phyloP scores from a whole-genome alignment of 2,329 filamentous ascomycete genomes.

The Cercospora sojina region DNA sequence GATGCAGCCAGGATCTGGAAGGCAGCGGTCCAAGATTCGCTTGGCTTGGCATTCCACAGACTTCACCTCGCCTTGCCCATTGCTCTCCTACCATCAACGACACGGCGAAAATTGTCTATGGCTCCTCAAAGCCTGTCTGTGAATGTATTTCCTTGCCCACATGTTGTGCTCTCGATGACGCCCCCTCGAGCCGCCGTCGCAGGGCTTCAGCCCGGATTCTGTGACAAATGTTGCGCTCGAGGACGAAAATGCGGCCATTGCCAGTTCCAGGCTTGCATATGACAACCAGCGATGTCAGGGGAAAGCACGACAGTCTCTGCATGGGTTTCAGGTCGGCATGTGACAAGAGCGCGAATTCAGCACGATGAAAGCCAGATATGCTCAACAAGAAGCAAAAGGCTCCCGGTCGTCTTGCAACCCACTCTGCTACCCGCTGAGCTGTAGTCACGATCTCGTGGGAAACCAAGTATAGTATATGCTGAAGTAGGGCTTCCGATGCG shows the following conservation, averaged over 20 bases:
- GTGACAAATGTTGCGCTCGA: not conserved
- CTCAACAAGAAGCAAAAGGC: not conserved
- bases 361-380: not conserved
- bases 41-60: constrained; percentile 10
- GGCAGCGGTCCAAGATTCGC: not conserved
- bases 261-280: not conserved
- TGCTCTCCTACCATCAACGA: not conserved
- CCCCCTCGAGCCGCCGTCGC: not conserved
- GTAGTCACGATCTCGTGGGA: not conserved
- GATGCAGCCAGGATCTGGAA: constrained; percentile 13
- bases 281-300: not conserved
- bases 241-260: not conserved
- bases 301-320: not conserved
- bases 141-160: not conserved
- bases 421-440: not conserved
- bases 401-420: not conserved
- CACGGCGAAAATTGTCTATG: not conserved
- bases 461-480: not conserved
- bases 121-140: not conserved
- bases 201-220: not conserved
- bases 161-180: not conserved
- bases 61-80: not conserved
- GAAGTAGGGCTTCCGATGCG: not conserved
- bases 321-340: no score
- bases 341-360: not conserved